Conservation (phyloP, 129 eudicot genomes). For the Cynara cardunculus region DNA sequence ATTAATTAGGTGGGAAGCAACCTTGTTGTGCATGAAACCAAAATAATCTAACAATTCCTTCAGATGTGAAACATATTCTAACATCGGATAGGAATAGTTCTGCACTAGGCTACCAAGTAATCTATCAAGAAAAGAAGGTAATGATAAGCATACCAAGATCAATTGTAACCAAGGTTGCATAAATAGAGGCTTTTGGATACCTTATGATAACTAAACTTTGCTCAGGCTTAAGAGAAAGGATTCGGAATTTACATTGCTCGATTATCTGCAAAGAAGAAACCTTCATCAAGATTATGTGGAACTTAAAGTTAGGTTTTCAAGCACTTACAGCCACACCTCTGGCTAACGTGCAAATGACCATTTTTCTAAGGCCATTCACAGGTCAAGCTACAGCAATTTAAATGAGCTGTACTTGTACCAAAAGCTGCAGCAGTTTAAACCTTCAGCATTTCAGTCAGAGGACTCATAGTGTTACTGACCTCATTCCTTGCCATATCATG, state of each 20-base stretch:
- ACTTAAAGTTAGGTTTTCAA: neutral
- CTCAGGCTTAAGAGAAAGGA: slow-evolving; percentile 68
- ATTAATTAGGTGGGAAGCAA: slow-evolving; percentile 47
- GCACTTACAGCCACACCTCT: neutral
- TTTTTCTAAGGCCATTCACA: neutral
- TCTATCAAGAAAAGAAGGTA: slow-evolving; percentile 29
- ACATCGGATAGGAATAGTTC: slow-evolving; percentile 58
- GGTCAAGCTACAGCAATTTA: too few species aligned
- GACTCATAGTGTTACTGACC: slow-evolving; percentile 34
- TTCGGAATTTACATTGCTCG: slow-evolving; percentile 70
- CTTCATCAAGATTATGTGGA: slow-evolving; percentile 19
- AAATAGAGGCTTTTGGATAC: slow-evolving; percentile 22
- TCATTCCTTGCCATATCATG: slow-evolving; percentile 84
- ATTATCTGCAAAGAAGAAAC: slow-evolving; percentile 45
- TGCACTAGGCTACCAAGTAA: slow-evolving; percentile 49
- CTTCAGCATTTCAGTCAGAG: neutral
- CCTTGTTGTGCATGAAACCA: slow-evolving; percentile 53
- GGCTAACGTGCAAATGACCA: neutral
- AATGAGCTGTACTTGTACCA: too few species aligned
- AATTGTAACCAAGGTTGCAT: neutral
- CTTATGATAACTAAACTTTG: slow-evolving; percentile 51
- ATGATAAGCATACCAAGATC: neutral
- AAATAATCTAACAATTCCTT: slow-evolving; percentile 82
- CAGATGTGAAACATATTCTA: slow-evolving; percentile 60
- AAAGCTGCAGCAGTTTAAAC: neutral